Evolutionary conservation across 331 rosid genomes (phyloP).

Genomic region (Cydonia oblonga): DNA sequence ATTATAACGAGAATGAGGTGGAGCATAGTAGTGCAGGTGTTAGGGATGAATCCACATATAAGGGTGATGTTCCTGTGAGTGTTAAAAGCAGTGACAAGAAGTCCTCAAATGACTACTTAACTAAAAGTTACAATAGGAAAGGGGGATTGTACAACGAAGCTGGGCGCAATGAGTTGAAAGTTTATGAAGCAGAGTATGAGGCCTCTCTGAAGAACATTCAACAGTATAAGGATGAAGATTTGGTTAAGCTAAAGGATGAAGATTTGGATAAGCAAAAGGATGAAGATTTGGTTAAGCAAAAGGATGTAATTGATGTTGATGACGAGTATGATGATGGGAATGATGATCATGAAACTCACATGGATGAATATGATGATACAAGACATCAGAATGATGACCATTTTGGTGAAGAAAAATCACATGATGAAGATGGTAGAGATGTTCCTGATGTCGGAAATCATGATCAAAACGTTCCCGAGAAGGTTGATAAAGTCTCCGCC

Average conservation of each 20-base stretch:
- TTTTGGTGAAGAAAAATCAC: constrained; percentile 19
- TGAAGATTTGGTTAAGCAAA: neutral
- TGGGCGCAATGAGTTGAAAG: constrained; percentile 85
- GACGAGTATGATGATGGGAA: constrained; percentile 82
- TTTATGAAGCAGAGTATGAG: constrained; percentile 81
- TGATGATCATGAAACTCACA: constrained; percentile 16
- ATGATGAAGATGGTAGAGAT: constrained; percentile 27
- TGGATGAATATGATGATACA: constrained; percentile 20
- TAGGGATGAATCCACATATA: constrained; percentile 17
- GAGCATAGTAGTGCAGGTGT: constrained; percentile 23
- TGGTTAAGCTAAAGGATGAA: constrained; percentile 31
- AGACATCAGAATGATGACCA: constrained; percentile 25
- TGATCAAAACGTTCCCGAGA: constrained; percentile 22
- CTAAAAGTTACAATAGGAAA: constrained; percentile 26
- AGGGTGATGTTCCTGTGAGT: constrained; percentile 21
- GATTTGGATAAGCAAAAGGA: constrained; percentile 33
- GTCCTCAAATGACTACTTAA: constrained; percentile 27
- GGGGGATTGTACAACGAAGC: constrained; percentile 93
- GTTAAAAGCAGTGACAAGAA: constrained; percentile 17
- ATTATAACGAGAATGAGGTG: constrained; percentile 58
- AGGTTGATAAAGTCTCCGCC: constrained; percentile 20
- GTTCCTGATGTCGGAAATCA: constrained; percentile 17
- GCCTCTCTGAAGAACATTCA: constrained; percentile 56
- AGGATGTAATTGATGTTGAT: constrained; percentile 31
- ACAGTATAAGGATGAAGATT: constrained; percentile 21